These are phyloP conservation scores for Bullera alba DNA, from an alignment of 768 basidiomycete genomes.

Conservation along the genomic window DNA sequence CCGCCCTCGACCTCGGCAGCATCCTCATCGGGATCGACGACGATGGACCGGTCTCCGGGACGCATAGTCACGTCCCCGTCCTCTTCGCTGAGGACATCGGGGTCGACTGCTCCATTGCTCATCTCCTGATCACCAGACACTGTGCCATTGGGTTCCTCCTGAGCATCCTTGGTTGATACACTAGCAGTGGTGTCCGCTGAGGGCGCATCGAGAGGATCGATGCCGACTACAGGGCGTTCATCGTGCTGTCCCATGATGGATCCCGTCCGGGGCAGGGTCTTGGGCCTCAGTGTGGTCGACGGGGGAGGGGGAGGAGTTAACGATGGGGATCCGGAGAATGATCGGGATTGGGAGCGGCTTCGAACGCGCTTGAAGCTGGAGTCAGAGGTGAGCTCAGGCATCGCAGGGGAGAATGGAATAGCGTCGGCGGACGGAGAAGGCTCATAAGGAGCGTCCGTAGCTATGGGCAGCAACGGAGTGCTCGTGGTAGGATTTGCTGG, in stretches of 20 bases:
- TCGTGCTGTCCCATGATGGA: not conserved
- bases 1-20: no score
- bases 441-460: not conserved
- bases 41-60: not conserved
- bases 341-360: not conserved
- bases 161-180: no score
- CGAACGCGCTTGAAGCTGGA: not conserved
- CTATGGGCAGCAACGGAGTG: not conserved
- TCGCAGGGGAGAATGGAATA: not conserved
- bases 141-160: not conserved
- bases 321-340: not conserved
- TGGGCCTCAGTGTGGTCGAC: not conserved
- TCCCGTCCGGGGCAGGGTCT: not conserved
- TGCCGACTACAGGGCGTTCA: not conserved
- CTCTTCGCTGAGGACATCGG: constrained; percentile 2
- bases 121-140: not conserved
- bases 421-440: not conserved
- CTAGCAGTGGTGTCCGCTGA: not conserved
- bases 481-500: not conserved
- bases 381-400: not conserved
- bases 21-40: no score
- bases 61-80: constrained; percentile 7
- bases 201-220: not conserved
- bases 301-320: constrained; percentile 7
- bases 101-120: not conserved